These are phyloP conservation scores for Hamigera avellanea DNA, from an alignment of 495 filamentous ascomycete genomes.

Conservation along the genomic window DNA sequence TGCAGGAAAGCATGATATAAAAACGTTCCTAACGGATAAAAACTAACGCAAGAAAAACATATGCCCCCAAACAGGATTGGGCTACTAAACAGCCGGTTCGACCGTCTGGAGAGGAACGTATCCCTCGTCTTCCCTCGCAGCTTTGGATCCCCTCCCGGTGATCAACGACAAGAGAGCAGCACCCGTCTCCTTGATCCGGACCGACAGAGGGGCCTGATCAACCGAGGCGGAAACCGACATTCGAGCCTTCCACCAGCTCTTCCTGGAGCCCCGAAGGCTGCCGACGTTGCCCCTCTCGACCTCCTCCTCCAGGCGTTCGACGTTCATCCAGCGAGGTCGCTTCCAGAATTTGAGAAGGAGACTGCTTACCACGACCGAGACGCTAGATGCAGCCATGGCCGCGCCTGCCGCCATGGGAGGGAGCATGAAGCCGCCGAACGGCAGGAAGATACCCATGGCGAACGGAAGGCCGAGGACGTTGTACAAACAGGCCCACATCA, in stretches of 20 bases:
- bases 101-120: slow-evolving; percentile 36
- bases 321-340: slow-evolving; percentile 81
- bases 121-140: slow-evolving; percentile 21
- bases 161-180: slow-evolving; percentile 16
- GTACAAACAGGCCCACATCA: slow-evolving; percentile 85
- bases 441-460: slow-evolving; percentile 88
- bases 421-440: slow-evolving; percentile 75
- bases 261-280: slow-evolving; percentile 6
- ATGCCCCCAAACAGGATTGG: not conserved
- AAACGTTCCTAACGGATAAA: not conserved
- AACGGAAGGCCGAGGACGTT: slow-evolving; percentile 89
- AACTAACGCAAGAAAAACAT: not conserved
- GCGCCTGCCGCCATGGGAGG: slow-evolving; percentile 92
- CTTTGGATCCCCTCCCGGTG: slow-evolving; percentile 15
- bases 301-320: slow-evolving; percentile 49
- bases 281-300: slow-evolving; percentile 4
- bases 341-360: slow-evolving; percentile 80
- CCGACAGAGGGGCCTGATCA: slow-evolving; percentile 10
- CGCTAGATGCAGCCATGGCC: slow-evolving; percentile 85
- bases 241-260: slow-evolving; percentile 23
- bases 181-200: slow-evolving; percentile 8
- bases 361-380: slow-evolving; percentile 79
- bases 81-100: slow-evolving; percentile 21
- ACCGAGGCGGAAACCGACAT: slow-evolving; percentile 12
- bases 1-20: not conserved